These are phyloP conservation scores for Aphanomyces stellatus DNA, from an alignment of 352 stramenopile species.

Conservation along the genomic window DNA sequence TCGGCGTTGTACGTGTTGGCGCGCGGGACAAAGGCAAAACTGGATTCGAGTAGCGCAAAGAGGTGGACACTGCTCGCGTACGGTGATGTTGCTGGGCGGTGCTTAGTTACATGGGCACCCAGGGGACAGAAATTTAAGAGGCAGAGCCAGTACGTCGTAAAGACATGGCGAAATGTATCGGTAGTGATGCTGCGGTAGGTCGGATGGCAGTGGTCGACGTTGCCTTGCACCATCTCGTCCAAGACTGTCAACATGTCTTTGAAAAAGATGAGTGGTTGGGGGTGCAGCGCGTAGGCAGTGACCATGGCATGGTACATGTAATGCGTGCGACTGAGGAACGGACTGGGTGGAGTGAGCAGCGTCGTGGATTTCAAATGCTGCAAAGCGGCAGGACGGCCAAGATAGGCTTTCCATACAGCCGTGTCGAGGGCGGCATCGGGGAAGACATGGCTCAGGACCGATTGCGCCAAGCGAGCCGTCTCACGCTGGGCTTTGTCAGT, in stretches of 20 bases:
- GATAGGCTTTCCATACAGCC: not conserved
- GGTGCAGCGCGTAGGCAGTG: constrained; percentile 3
- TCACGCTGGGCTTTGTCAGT: no score
- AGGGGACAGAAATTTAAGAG: not conserved
- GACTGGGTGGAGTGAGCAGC: not conserved
- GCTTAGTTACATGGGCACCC: not conserved
- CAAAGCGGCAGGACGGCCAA: not conserved
- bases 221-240: not conserved
- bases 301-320: constrained; percentile 14
- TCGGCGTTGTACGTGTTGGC: not conserved
- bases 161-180: not conserved
- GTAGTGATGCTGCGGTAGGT: not conserved
- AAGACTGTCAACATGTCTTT: not conserved
- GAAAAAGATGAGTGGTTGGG: not conserved
- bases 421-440: not conserved
- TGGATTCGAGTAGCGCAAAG: not conserved
- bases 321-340: not conserved
- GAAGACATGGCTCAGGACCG: not conserved
- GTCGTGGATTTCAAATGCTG: not conserved
- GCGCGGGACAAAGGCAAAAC: constrained; percentile 1
- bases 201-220: not conserved
- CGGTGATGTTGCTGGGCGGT: not conserved
- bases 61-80: not conserved
- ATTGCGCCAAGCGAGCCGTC: not conserved
- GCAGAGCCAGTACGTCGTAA: constrained; percentile 11